Conservation (phyloP, 2,329 filamentous ascomycete species). For the Epicoccum nigrum region DNA sequence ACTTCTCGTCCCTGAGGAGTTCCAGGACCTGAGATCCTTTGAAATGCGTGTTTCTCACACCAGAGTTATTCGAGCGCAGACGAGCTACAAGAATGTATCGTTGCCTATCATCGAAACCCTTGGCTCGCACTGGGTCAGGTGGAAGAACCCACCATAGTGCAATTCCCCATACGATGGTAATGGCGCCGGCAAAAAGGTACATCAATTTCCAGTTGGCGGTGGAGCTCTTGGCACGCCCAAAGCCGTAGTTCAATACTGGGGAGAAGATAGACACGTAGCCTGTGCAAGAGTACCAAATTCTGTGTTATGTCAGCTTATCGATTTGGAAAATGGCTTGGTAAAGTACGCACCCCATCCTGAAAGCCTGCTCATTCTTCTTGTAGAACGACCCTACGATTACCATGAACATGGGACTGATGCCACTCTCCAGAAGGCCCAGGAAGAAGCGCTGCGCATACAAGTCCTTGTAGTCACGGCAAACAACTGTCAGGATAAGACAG, state of each 20-base stretch:
- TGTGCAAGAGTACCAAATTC: conserved; percentile 65
- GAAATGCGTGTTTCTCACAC: conserved; percentile 70
- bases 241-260: conserved; percentile 33
- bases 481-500: conserved; percentile 55
- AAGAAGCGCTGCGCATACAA: conserved; percentile 58
- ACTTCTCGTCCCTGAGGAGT: conserved; percentile 60
- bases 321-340: not conserved
- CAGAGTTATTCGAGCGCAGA: conserved; percentile 74
- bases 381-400: conserved; percentile 61
- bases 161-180: conserved; percentile 30
- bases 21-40: conserved; percentile 68
- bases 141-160: conserved; percentile 47
- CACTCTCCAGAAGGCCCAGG: conserved; percentile 60
- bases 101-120: conserved; percentile 43
- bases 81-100: conserved; percentile 65
- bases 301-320: conserved; percentile 2
- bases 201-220: conserved; percentile 31
- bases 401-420: conserved; percentile 60
- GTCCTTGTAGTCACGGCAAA: conserved; percentile 55
- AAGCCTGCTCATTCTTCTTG: conserved; percentile 62
- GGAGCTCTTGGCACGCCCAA: conserved; percentile 28
- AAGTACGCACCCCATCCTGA: conserved; percentile 58
- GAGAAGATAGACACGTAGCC: conserved; percentile 36
- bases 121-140: conserved; percentile 49
- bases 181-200: conserved; percentile 29